Evolutionary conservation across 2,329 filamentous ascomycete species (phyloP).

Genomic region (Coniochaeta hoffmannii): DNA sequence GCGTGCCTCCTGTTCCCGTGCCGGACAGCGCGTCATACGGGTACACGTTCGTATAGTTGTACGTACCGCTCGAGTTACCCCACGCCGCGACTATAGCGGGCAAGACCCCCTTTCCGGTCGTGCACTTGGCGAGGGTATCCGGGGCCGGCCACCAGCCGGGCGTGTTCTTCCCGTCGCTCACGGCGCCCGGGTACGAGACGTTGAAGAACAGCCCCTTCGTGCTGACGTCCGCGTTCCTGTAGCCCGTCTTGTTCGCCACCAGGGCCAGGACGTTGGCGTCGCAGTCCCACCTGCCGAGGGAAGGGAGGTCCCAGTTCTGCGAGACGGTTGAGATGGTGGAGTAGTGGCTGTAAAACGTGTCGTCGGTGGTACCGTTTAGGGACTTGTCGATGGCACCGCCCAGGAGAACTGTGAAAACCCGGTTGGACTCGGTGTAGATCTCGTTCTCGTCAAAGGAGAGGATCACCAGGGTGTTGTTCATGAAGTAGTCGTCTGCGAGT

Average conservation of each 20-base stretch:
- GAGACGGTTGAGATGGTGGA: slow-evolving; percentile 7
- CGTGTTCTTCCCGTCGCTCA: slow-evolving; percentile 12
- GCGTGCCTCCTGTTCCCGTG: slow-evolving; percentile 22
- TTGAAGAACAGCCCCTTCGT: neutral
- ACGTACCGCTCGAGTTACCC: slow-evolving; percentile 7
- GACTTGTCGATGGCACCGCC: slow-evolving; percentile 42
- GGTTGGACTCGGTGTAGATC: slow-evolving; percentile 43
- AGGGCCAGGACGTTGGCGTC: slow-evolving; percentile 7
- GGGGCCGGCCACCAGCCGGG: slow-evolving; percentile 17
- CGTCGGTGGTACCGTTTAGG: slow-evolving; percentile 42
- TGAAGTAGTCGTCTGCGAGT: slow-evolving; percentile 41
- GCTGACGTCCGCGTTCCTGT: slow-evolving; percentile 3
- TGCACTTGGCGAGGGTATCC: slow-evolving; percentile 9
- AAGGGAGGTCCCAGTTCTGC: slow-evolving; percentile 6
- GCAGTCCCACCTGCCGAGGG: slow-evolving; percentile 34
- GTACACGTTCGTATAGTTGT: slow-evolving; percentile 16
- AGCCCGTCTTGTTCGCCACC: slow-evolving; percentile 7
- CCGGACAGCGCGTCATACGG: slow-evolving; percentile 38
- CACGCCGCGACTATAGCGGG: slow-evolving; percentile 6
- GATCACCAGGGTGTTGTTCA: slow-evolving; percentile 44
- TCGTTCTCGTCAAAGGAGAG: slow-evolving; percentile 53
- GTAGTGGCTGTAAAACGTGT: slow-evolving; percentile 39
- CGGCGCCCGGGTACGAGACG: neutral
- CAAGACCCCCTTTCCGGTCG: slow-evolving; percentile 10
- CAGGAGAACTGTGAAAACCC: slow-evolving; percentile 45